Percentiles rank a stretch among this genome's conserved stretches.
These are phyloP conservation scores for Pelargonium nanum DNA, from an alignment of 345 rosid genomes.

Conservation along the genomic window DNA sequence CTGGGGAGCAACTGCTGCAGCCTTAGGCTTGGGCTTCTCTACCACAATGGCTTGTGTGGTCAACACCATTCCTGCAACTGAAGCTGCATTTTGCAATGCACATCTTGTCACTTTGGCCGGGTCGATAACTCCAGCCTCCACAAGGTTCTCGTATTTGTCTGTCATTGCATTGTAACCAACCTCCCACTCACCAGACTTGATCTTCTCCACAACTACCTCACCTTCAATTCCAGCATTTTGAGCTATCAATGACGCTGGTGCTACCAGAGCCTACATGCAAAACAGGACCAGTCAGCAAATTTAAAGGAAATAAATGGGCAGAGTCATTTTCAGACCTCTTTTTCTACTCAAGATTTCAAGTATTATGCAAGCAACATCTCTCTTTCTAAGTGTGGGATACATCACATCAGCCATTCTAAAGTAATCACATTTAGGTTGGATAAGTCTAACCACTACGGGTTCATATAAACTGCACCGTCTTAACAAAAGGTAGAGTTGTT, in stretches of 20 bases:
- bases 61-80: slow-evolving; percentile 94
- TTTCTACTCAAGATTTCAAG: too few species aligned
- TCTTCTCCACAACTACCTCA: slow-evolving; percentile 86
- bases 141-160: slow-evolving; percentile 70
- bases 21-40: slow-evolving; percentile 70
- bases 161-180: slow-evolving; percentile 92
- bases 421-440: too few species aligned
- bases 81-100: slow-evolving; percentile 84
- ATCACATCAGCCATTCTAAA: too few species aligned
- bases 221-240: slow-evolving; percentile 95
- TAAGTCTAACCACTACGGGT: too few species aligned
- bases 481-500: not conserved
- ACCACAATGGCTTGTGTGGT: slow-evolving; percentile 98
- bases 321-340: too few species aligned
- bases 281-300: not conserved
- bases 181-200: slow-evolving; percentile 75
- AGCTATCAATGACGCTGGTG: slow-evolving; percentile 87
- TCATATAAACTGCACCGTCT: not conserved
- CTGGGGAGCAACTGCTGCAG: slow-evolving; percentile 41
- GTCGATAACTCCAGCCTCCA: slow-evolving; percentile 88
- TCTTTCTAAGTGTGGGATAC: too few species aligned
- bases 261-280: slow-evolving; percentile 54
- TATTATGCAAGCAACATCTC: too few species aligned
- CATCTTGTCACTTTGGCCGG: slow-evolving; percentile 95
- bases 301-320: not conserved